Base-by-base conservation (phyloP, 306 rosid species). In the Calophaca sinica region DNA sequence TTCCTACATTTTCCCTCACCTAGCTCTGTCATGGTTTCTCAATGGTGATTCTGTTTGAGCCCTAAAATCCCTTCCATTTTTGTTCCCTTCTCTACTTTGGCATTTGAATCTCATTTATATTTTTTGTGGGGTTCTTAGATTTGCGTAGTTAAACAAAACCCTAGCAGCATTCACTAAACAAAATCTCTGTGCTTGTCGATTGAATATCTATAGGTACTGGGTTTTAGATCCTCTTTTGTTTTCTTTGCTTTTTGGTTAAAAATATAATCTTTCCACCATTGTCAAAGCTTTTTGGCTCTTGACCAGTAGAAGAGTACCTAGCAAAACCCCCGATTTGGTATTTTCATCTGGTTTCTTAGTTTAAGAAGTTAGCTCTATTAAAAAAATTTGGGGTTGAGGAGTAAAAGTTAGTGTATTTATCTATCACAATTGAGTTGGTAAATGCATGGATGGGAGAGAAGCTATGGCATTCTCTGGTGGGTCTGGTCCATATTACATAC, bases 371-470 rank as follows among this genome's bases (percentile, higher is more conserved):
- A 20, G 51, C 69, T 65, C 26, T 3, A 44, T 61, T 77, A 35
- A 62, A 76, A 35, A 53, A 55, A 26, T 39, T 81, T 68, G 5
- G 46, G 60, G 32, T 70, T 78, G 38, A 49, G 39, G 61, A 28
- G 52, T 58, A 20, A 79, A 26, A 52, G 6, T 7, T 12, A 52
- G 62, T 28, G 51, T 74, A 11, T 73, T 62, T 51, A 83, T 72
- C 79, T 15, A 10, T 48, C 59, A 48, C 57, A 39, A 66, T 81
- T 70, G 68, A 42, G 60, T 66, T 59, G 54, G 89, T 96, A 85
- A 90, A 90, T 96, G 97, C 96, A 96, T 96, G 99, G 98, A 92
- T 87, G 99, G 89, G 82, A 90, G 97, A 85, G 96, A 96, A 84
- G 99, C 89, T 60, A 96, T 92, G 97, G 82, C 96, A 82, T 79